Percentiles rank a stretch among this genome's conserved stretches.
Conservation (phyloP, 345 rosid genomes). For the Combretum micranthum region DNA sequence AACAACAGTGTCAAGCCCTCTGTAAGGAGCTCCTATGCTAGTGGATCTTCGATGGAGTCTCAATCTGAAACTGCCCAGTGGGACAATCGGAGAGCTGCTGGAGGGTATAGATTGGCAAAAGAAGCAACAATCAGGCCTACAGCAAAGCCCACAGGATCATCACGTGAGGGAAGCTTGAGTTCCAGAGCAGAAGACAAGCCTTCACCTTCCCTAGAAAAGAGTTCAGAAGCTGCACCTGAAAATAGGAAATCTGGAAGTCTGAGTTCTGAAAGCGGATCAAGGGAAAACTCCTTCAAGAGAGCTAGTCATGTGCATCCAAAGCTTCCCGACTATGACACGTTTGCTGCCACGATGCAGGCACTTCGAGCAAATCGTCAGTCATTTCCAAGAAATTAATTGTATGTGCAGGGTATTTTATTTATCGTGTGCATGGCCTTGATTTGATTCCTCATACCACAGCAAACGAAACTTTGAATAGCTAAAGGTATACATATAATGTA, state of each 20-base stretch:
- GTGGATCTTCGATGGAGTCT: constrained; percentile 11
- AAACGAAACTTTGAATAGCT: neutral
- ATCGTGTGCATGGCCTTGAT: constrained; percentile 4
- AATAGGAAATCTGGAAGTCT: constrained; percentile 5
- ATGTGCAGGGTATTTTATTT: neutral
- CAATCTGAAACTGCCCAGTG: constrained; percentile 15
- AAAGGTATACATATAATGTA: no score
- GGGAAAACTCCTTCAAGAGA: constrained; percentile 22
- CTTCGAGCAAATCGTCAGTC: constrained; percentile 34
- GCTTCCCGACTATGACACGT: constrained; percentile 72
- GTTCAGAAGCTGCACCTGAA: neutral
- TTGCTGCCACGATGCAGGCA: constrained; percentile 52
- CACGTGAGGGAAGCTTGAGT: constrained; percentile 3
- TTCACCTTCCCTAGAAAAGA: neutral
- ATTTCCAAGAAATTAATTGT: neutral
- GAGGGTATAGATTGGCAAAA: constrained; percentile 14
- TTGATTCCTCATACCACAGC: neutral
- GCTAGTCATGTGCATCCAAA: constrained; percentile 61
- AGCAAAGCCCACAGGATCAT: constrained; percentile 14
- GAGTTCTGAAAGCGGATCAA: constrained; percentile 1
- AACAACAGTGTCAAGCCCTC: constrained; percentile 7
- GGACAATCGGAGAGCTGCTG: constrained; percentile 8
- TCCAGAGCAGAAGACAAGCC: neutral
- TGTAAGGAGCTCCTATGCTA: constrained; percentile 8
- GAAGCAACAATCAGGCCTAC: constrained; percentile 6